Base-by-base conservation (phyloP, 176 grass and related monocot genomes). In the Lolium rigidum region DNA sequence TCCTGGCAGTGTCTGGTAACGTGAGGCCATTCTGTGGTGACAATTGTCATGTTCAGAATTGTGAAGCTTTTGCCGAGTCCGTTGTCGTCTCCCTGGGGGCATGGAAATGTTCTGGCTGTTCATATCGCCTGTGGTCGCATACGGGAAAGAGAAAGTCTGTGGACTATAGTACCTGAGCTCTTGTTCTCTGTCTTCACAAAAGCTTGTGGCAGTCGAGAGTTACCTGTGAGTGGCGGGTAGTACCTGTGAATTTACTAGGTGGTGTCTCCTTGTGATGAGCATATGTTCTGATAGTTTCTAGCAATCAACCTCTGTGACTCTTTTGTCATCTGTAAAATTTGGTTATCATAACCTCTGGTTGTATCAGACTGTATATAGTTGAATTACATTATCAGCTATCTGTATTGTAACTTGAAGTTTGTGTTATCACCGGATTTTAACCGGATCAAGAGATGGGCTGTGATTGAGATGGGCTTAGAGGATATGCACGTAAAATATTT, bases 1-100 rank as follows among this genome's bases (percentile, higher is more conserved):
- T 35, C 31, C 31, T 35, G 31, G 31, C 31, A 35, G 31, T 35
- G 31, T 35, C 31, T 35, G 31, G 31, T 35, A 35, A 35, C 31
- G 31, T 35, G 31, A 35, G 31, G 31, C 31, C 31, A 35, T 35
- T 35, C 31, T 35, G 31, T 35, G 31, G 31, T 35, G 31, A 35
- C 44, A 44, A 79, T 52, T 49, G 86, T 67, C 39, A 82, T 80
- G 87, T 81, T 76, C 81, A 52, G 82, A 8, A 73, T 48, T 17
- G 3, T 25, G 24, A 56, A 71, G 10, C 58, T 78, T 44, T 17
- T 50, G 37, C 11, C 18, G 31, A 17, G 16, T 39, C 16, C 18
- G 76, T 26, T 37, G 21, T 25, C 79, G 54, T 82, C 72, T 39
- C 22, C 31, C 1, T 0, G 58, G 17, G 43, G 20, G 47, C 56